Conservation (phyloP, 305 asterid species). For the Euphrasia arctica region DNA sequence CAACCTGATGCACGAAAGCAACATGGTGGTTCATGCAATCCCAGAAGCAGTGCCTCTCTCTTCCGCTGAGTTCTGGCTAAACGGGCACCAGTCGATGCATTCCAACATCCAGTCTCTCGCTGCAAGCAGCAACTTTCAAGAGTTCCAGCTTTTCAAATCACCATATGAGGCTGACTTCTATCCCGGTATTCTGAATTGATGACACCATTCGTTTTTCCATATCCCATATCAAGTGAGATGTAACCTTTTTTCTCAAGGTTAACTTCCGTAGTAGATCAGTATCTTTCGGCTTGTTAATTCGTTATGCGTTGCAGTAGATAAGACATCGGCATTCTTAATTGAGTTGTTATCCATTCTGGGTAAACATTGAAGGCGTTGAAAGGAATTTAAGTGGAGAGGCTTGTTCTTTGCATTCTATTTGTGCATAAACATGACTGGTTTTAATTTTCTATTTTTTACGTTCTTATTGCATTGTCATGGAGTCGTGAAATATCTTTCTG, state of each 20-base stretch:
- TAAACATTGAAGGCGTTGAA: too few relatives aligned
- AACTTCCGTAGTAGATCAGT: background rate
- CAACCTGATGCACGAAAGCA: too few relatives aligned
- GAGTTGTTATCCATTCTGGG: too few relatives aligned
- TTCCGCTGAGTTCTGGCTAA: constrained; percentile 42
- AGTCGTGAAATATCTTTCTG: too few relatives aligned
- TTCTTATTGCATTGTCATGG: too few relatives aligned
- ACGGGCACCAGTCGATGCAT: constrained; percentile 15
- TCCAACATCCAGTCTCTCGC: constrained; percentile 26
- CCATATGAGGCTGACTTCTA: constrained; percentile 45
- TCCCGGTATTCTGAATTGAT: constrained; percentile 39
- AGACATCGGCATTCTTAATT: too few relatives aligned
- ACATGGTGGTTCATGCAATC: constrained; percentile 26
- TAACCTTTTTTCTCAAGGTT: too few relatives aligned
- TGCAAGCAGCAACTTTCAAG: constrained; percentile 35
- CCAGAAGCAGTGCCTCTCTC: constrained; percentile 43
- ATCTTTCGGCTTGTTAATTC: background rate
- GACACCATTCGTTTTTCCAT: background rate
- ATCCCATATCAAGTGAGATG: too few relatives aligned
- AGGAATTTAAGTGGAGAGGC: too few relatives aligned
- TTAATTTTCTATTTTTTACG: too few relatives aligned
- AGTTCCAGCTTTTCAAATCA: constrained; percentile 39
- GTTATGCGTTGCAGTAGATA: background rate
- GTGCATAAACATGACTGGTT: too few relatives aligned
- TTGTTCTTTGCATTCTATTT: too few relatives aligned